Evolutionary conservation across 805 yeast species (phyloP), one percentile per base, ranked within the genome.

Genomic region (Ogataea methanolica): DNA sequence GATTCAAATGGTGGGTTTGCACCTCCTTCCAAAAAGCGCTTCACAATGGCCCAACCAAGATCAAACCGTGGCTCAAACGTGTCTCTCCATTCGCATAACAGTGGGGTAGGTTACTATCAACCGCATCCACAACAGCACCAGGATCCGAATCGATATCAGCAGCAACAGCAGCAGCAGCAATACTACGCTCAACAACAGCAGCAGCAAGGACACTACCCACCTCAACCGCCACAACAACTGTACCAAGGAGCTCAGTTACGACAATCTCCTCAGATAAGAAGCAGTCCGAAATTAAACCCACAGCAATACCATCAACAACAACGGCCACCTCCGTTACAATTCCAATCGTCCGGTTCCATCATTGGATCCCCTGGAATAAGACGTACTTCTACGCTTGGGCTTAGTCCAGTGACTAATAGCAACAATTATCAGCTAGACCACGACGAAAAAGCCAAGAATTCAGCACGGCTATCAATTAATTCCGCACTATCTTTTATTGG

Each of bases 311-410:
- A 39, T 16, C 50, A 39, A 8, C 39, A 36, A 11, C 29, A 37
- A 33, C 33, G 9, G 4, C 48, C 47, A 21, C 42, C 51, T 22
- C 47, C 50, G 1, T 15, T 39, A 15, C 52, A 48, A 16, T 45
- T 45, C 37, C 53, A 47, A 6, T 34, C 49, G 19, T 43, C 46
- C 35, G 50, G 47, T 4, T 34, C 50, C 37, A 43, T 55, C 14
- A 51, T 62, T 21, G 59, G 58, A 6, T 54, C 64, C 4, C 65
- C 66, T 3, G 60, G 61, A 15, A 36, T 58, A 29, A 48, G 59
- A 22, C 46, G 44, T 16, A 31, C 46, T 1, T 49, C 58, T 7
- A 26, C 35, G 2, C 29, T 40, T 46, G 43, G 49, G 45, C 58
- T 6, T 29, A 46, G 5, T 45, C 44, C 15, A 40, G 49, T 48